A percentile compares a stretch with the other conserved stretches of the same genome.
Conservation (phyloP, 441 rosid species). For the Sinapis alba region DNA sequence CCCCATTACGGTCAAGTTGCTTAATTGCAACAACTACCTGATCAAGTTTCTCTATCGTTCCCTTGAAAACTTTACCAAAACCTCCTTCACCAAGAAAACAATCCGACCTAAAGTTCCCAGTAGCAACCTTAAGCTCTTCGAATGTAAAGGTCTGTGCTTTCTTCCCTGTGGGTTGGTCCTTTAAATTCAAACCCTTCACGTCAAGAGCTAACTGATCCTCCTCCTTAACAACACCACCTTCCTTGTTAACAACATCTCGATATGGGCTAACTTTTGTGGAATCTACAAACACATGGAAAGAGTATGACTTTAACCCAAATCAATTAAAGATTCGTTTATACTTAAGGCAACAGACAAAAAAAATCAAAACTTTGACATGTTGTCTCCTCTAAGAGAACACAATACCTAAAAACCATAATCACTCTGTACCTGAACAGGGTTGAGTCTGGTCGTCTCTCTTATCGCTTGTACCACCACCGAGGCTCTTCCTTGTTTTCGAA, state of each 20-base stretch:
- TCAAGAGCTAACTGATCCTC: constrained; percentile 53
- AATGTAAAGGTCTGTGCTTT: constrained; percentile 55
- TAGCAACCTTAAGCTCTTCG: constrained; percentile 57
- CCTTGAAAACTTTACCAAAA: constrained; percentile 78
- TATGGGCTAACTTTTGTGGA: constrained; percentile 47
- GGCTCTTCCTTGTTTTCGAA: constrained; percentile 8
- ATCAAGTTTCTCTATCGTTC: constrained; percentile 46
- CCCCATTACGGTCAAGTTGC: constrained; percentile 67
- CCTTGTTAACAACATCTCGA: constrained; percentile 41
- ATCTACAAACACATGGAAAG: constrained; percentile 7
- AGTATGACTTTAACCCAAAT: constrained; percentile 1
- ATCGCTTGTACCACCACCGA: constrained; percentile 11
- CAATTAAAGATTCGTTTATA: constrained; percentile 16
- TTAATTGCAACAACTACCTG: constrained; percentile 83
- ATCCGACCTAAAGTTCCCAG: constrained; percentile 56
- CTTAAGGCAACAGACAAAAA: not conserved
- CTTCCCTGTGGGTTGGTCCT: constrained; percentile 46
- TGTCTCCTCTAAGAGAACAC: constrained; percentile 30
- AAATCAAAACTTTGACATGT: not conserved
- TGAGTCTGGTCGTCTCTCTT: constrained; percentile 50
- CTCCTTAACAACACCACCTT: constrained; percentile 40
- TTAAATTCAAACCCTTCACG: constrained; percentile 50
- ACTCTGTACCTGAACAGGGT: constrained; percentile 39
- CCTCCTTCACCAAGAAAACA: constrained; percentile 87
- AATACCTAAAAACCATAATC: constrained; percentile 12